Evolutionary conservation across 148 eudicot species (phyloP).

Genomic region (Camellia japonica): DNA sequence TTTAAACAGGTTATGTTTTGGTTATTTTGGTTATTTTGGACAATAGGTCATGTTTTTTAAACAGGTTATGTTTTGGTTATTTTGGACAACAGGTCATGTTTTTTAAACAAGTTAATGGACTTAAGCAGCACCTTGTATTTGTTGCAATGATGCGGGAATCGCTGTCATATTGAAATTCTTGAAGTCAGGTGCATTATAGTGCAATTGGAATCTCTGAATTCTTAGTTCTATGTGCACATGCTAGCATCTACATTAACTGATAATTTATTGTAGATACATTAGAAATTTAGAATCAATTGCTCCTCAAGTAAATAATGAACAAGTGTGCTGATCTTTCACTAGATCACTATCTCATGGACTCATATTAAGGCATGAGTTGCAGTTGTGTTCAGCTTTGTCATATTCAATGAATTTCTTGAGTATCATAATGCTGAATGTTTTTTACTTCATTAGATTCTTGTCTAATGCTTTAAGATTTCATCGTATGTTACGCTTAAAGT

Average conservation of each 20-base stretch:
- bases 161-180: background rate
- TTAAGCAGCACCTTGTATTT: background rate
- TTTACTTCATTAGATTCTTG: background rate
- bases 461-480: background rate
- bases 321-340: background rate
- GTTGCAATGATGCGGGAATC: background rate
- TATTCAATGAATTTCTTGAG: too few species aligned
- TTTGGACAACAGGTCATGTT: too few species aligned
- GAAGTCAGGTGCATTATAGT: background rate
- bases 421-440: background rate
- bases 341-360: background rate
- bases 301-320: background rate
- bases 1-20: too few species aligned
- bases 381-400: too few species aligned
- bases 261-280: background rate
- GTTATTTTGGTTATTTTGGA: too few species aligned
- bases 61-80: too few species aligned
- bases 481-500: background rate
- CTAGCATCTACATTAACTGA: background rate
- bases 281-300: background rate
- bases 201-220: background rate
- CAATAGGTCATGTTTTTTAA: too few species aligned
- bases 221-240: background rate
- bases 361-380: too few species aligned
- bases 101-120: background rate